Conservation (phyloP, 208 protist genomes). For the Porcisia deanei region DNA sequence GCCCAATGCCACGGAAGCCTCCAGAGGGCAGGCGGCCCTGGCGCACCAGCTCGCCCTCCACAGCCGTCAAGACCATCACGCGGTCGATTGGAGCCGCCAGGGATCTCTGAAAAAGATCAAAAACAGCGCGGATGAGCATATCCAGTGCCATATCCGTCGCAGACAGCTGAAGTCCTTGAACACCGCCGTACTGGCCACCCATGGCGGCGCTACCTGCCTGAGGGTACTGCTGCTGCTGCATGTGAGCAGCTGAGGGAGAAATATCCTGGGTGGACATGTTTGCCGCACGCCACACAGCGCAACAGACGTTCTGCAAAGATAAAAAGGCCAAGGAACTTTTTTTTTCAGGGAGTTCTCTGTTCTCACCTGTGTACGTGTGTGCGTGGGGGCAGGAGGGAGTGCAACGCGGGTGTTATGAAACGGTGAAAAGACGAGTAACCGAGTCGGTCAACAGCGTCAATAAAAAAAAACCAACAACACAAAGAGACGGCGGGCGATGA, state of each 20-base stretch:
- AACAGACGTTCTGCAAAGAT: background rate
- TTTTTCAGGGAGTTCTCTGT: background rate
- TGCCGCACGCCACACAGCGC: background rate
- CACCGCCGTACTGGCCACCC: conserved; percentile 20
- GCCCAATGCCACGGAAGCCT: conserved; percentile 64
- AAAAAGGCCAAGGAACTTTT: background rate
- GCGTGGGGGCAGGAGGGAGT: background rate
- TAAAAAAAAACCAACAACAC: background rate
- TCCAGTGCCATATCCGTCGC: conserved; percentile 41
- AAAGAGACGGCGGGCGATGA: background rate
- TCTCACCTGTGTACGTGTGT: background rate
- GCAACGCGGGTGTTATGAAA: background rate
- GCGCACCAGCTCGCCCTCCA: conserved; percentile 78
- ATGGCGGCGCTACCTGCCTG: conserved; percentile 15
- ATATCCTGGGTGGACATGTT: conserved; percentile 19
- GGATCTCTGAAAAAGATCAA: conserved; percentile 64
- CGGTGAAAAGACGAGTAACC: too few relatives aligned
- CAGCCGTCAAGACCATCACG: conserved; percentile 60
- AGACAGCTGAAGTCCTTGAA: conserved; percentile 4
- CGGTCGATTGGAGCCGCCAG: conserved; percentile 65
- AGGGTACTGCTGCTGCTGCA: background rate
- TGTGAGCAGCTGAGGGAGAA: conserved; percentile 1
- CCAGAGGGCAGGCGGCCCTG: conserved; percentile 61
- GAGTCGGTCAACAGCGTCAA: too few relatives aligned
- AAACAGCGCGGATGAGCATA: conserved; percentile 41